A percentile compares a stretch with the other conserved stretches of the same genome.
These are phyloP conservation scores for Jatropha multifida DNA, from an alignment of 441 rosid genomes.

Conservation along the genomic window DNA sequence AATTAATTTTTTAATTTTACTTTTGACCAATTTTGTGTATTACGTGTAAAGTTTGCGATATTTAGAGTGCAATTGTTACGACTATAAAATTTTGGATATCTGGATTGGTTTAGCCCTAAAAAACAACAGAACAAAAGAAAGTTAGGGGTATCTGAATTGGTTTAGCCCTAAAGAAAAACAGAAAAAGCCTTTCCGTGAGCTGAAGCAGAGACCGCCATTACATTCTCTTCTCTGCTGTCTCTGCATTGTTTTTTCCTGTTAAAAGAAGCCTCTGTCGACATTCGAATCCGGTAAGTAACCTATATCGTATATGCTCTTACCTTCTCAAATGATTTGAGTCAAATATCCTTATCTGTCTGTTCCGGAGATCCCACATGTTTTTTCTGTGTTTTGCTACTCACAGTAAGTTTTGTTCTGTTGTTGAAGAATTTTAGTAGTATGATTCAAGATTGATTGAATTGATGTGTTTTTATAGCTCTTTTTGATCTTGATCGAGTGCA, in stretches of 20 bases:
- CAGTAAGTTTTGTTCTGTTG: slow-evolving; percentile 13
- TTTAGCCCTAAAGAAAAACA: no score
- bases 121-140: no score
- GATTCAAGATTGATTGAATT: background rate
- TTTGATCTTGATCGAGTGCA: background rate
- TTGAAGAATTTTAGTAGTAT: background rate
- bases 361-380: background rate
- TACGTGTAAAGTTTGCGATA: no score
- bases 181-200: slow-evolving; percentile 27
- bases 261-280: background rate
- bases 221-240: slow-evolving; percentile 5
- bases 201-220: slow-evolving; percentile 14
- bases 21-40: no score
- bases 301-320: background rate
- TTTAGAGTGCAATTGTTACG: no score
- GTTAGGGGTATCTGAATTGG: no score
- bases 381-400: background rate
- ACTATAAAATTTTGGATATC: no score
- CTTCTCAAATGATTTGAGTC: background rate
- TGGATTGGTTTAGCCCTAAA: no score
- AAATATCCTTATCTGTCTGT: background rate
- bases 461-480: background rate
- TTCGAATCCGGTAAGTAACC: slow-evolving; percentile 18
- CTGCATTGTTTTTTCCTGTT: slow-evolving; percentile 6
- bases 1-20: no score